Evolutionary conservation across 441 rosid species (phyloP).

Genomic region (Codiaeum variegatum): DNA sequence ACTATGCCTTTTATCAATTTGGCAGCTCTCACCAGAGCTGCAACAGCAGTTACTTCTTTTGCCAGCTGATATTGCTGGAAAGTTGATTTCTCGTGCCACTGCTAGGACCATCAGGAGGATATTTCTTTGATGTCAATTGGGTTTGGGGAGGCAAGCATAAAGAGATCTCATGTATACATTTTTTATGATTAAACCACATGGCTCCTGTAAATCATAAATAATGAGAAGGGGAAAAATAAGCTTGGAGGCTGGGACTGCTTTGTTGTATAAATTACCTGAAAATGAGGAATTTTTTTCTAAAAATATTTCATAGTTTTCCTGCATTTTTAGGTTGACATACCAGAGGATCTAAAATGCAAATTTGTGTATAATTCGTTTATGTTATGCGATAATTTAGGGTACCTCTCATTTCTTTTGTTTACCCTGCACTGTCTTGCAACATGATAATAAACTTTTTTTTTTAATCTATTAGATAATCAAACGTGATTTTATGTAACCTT

Average conservation of each 20-base stretch:
- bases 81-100: slow-evolving; percentile 69
- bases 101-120: slow-evolving; percentile 79
- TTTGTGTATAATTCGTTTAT: neutral
- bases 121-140: slow-evolving; percentile 45
- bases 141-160: neutral
- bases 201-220: neutral
- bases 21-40: slow-evolving; percentile 77
- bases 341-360: neutral
- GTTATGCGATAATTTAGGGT: too few relatives aligned
- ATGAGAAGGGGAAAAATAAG: neutral
- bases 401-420: too few relatives aligned
- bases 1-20: neutral
- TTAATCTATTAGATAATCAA: too few relatives aligned
- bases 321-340: neutral
- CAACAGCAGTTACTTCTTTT: slow-evolving; percentile 69
- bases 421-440: too few relatives aligned
- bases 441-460: too few relatives aligned
- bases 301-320: neutral
- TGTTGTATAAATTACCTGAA: neutral
- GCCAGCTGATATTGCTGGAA: slow-evolving; percentile 71
- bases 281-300: too few relatives aligned
- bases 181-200: neutral
- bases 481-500: too few relatives aligned
- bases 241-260: neutral
- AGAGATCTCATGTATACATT: neutral